Percentiles rank a stretch among this genome's conserved stretches.
Evolutionary conservation across 768 basidiomycete genomes (phyloP).

Genomic region (Serendipita sp.): DNA sequence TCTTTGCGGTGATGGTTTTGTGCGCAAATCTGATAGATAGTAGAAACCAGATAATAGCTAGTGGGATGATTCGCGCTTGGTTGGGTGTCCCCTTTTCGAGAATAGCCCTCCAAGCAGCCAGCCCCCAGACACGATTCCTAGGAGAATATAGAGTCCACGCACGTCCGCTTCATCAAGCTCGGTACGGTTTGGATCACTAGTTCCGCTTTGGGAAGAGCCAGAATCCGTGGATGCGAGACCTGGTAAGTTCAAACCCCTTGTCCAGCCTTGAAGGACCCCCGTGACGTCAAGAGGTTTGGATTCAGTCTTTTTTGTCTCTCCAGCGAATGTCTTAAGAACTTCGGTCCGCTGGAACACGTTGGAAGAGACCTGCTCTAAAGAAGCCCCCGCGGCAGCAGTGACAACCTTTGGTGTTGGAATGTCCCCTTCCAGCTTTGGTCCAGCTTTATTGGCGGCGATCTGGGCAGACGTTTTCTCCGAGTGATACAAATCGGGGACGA

Average conservation of each 20-base stretch:
- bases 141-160: neutral
- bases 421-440: neutral
- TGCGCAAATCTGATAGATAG: neutral
- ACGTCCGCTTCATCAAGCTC: neutral
- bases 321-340: neutral
- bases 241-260: neutral
- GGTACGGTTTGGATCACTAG: neutral
- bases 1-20: neutral
- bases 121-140: neutral
- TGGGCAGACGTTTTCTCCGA: neutral
- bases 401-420: neutral
- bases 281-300: neutral
- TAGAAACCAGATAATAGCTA: neutral
- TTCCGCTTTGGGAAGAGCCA: neutral
- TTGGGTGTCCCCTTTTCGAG: neutral
- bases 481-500: neutral
- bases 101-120: conserved; percentile 3
- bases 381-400: neutral
- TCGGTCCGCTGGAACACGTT: neutral
- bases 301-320: neutral
- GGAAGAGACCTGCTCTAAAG: neutral
- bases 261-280: neutral
- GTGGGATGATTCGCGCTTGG: neutral
- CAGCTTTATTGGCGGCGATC: neutral
- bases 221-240: neutral